Evolutionary conservation across 208 protist species (phyloP).

Genomic region (Phytomonas francai): DNA sequence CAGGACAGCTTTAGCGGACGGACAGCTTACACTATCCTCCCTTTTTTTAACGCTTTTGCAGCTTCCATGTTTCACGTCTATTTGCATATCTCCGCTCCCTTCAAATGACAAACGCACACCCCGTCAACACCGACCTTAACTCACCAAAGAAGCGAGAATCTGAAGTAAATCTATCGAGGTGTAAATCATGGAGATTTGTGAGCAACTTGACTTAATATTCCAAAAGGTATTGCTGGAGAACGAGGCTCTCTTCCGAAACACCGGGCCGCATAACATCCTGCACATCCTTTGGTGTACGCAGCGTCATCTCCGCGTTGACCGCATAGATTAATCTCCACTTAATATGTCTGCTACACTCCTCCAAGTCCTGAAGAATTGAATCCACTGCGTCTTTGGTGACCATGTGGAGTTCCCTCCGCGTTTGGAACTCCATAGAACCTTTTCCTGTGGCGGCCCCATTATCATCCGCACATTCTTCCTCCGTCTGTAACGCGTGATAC

Average conservation of each 20-base stretch:
- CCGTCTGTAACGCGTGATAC: neutral
- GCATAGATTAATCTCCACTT: slow-evolving; percentile 66
- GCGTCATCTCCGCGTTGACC: slow-evolving; percentile 22
- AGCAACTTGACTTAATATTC: neutral
- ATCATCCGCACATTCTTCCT: neutral
- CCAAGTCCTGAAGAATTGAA: slow-evolving; percentile 4
- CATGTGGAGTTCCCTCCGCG: neutral
- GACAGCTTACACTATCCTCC: neutral
- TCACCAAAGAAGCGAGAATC: slow-evolving; percentile 3
- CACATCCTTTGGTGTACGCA: slow-evolving; percentile 55
- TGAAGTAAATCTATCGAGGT: slow-evolving; percentile 4
- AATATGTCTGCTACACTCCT: slow-evolving; percentile 17
- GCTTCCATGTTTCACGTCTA: neutral
- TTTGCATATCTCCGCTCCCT: neutral
- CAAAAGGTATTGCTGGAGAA: slow-evolving; percentile 65
- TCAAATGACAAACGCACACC: neutral
- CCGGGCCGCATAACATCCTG: slow-evolving; percentile 33
- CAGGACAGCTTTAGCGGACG: neutral
- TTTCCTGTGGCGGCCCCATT: neutral
- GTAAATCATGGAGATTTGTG: neutral
- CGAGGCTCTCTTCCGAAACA: slow-evolving; percentile 59
- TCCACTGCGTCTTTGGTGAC: neutral
- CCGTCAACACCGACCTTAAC: slow-evolving; percentile 1
- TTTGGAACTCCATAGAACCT: slow-evolving; percentile 8
- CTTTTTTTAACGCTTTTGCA: neutral